Evolutionary conservation across 352 stramenopile genomes (phyloP).

Genomic region (Halophytophthora batemanensis): DNA sequence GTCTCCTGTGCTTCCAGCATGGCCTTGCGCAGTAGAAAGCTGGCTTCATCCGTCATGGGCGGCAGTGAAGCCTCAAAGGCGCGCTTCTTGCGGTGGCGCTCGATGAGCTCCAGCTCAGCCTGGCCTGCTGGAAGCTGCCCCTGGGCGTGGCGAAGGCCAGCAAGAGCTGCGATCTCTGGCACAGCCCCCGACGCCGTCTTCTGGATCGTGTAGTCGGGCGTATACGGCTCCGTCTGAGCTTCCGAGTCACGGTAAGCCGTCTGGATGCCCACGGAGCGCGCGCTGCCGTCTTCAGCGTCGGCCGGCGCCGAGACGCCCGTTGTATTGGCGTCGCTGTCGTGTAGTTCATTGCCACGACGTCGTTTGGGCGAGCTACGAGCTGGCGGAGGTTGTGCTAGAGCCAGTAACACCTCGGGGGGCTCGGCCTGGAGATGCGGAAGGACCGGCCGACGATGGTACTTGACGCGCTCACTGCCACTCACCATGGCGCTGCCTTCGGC

Average conservation of each 20-base stretch:
- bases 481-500: conserved; percentile 36
- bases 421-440: conserved; percentile 87
- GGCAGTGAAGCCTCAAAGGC: conserved; percentile 86
- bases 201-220: conserved; percentile 87
- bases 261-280: conserved; percentile 82
- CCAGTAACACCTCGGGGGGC: conserved; percentile 83
- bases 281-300: conserved; percentile 39
- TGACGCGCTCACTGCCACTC: conserved; percentile 73
- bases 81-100: conserved; percentile 84
- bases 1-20: conserved; percentile 93
- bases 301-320: conserved; percentile 36
- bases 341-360: not conserved
- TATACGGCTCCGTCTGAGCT: conserved; percentile 92
- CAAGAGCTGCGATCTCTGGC: conserved; percentile 86
- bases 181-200: conserved; percentile 38
- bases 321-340: conserved; percentile 2
- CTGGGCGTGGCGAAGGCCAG: conserved; percentile 55
- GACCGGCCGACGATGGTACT: conserved; percentile 89
- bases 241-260: conserved; percentile 93
- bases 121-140: conserved; percentile 76
- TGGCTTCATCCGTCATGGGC: conserved; percentile 94
- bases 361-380: not conserved
- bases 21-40: conserved; percentile 84
- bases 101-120: conserved; percentile 90
- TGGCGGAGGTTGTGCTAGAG: conserved; percentile 36